These are phyloP conservation scores for Pelargonium australe DNA, from an alignment of 441 rosid genomes.

Conservation along the genomic window DNA sequence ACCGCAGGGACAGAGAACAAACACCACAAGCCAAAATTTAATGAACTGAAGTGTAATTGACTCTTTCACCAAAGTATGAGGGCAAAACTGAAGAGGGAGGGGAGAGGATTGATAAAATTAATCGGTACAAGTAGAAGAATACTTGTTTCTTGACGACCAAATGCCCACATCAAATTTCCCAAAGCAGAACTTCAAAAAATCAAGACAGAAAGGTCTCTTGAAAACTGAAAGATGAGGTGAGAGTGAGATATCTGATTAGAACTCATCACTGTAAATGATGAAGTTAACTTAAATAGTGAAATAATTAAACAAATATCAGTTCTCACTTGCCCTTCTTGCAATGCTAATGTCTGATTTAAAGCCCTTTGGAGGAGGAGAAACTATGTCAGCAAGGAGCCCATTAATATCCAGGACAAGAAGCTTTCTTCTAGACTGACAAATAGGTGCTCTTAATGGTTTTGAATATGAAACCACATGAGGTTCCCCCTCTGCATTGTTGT, in stretches of 20 bases:
- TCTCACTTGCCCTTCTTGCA: conserved; percentile 49
- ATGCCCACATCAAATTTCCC: conserved; percentile 80
- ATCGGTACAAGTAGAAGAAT: conserved; percentile 8
- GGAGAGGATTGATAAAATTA: no score
- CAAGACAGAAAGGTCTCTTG: conserved; percentile 61
- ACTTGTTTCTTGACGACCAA: conserved; percentile 77
- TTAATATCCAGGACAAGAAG: conserved; percentile 80
- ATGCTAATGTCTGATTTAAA: conserved; percentile 44
- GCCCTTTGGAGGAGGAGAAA: conserved; percentile 36
- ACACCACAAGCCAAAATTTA: background rate
- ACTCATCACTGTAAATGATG: conserved; percentile 2
- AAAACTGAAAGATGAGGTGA: conserved; percentile 41
- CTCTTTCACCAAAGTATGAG: no score
- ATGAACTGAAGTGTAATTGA: background rate
- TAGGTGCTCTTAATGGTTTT: conserved; percentile 19
- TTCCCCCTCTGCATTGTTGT: conserved; percentile 12
- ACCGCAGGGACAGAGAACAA: background rate
- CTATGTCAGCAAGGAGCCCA: conserved; percentile 72
- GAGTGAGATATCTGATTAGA: conserved; percentile 3
- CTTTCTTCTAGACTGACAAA: conserved; percentile 29
- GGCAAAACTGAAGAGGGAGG: no score
- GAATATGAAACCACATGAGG: conserved; percentile 11
- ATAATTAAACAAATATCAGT: background rate
- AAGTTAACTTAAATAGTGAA: conserved; percentile 1
- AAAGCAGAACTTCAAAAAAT: conserved; percentile 68